Base-by-base conservation (phyloP, 371 early-diverging fungal species). In the Mortierella sp. region DNA sequence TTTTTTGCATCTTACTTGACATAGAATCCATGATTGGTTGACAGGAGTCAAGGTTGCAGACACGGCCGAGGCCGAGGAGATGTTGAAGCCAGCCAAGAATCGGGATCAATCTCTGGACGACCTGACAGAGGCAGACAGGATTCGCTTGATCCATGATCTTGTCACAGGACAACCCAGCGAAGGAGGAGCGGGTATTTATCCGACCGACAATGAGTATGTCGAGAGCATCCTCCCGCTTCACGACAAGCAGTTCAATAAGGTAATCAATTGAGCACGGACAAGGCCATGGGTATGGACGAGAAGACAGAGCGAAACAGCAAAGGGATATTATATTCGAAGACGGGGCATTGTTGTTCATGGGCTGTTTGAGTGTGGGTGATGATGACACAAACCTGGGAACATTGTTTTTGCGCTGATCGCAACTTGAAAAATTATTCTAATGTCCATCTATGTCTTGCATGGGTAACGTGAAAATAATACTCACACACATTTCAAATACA, bases 141-240 rank as follows among this genome's bases (percentile, higher is more conserved):
- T 95, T 63, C 90, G 96, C 11, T 79, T 96, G 63, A 93, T 96
- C 24, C 87, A 96, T 83, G 92, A 94, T 57, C 88, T 96, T 52
- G 89, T 97, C 19, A 94, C 92, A 0, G 89, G 89, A 11, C 89
- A 93, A 4, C 89, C 83, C n/a, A 80, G 83, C 48, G 95, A 96
- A 48, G 95, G 95, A 14, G 94, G 97, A 7, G 96, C 95, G 13
- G 94, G 92, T 70, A 90, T 95, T 63, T 89, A 91, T 52, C 87
- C 91, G 9, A 84, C 89, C 26, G 82, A 88, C 10, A 91, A 92
- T 80, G 88, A 88, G 24, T 94, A 82, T 81, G 90, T 95, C 5
- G 94, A 93, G 38, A 90, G 93, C n/a, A 89, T 97, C 48, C 91
- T 95, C 65, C 94, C 95, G 13, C 90, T 96, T 47, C 97, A 97